phyloP scores from a whole-genome alignment of 2,329 filamentous ascomycete genomes.

The Tolypocladium pustulatum region DNA sequence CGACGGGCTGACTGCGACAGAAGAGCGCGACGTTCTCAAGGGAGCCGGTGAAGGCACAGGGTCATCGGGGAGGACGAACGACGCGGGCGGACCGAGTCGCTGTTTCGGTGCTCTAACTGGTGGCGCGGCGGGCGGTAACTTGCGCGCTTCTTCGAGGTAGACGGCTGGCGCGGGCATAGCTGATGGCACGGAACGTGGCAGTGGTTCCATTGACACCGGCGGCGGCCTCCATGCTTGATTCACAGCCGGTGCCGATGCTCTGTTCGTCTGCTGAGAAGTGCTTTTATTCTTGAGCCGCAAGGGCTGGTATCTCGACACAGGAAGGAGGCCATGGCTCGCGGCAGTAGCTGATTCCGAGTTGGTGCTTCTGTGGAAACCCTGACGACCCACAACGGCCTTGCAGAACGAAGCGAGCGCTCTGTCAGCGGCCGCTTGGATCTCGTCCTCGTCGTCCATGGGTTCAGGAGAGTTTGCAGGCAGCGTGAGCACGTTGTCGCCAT shows the following conservation, averaged over 20 bases:
- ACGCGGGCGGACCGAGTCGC: conserved; percentile 11
- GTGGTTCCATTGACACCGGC: neutral
- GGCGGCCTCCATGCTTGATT: neutral
- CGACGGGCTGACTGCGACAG: neutral
- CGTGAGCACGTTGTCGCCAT: conserved; percentile 2
- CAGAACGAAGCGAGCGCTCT: conserved; percentile 8
- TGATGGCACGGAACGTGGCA: neutral
- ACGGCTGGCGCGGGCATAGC: conserved; percentile 5
- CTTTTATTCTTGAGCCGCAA: conserved; percentile 17
- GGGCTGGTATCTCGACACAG: conserved; percentile 27
- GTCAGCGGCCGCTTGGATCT: conserved; percentile 9
- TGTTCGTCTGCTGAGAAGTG: neutral
- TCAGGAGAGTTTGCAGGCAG: neutral
- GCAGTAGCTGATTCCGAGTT: conserved; percentile 5
- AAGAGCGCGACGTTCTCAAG: neutral
- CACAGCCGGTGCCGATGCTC: neutral
- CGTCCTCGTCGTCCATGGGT: conserved; percentile 4
- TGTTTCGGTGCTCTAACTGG: conserved; percentile 4
- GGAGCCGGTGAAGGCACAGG: neutral
- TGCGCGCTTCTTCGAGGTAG: conserved; percentile 12
- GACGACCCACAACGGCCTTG: conserved; percentile 9
- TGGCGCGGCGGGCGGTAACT: conserved; percentile 6
- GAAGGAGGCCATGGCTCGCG: conserved; percentile 16
- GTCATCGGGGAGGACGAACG: conserved; percentile 4
- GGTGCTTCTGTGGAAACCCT: conserved; percentile 3